Base-by-base conservation (phyloP, 306 rosid genomes). In the Rosa persica region DNA sequence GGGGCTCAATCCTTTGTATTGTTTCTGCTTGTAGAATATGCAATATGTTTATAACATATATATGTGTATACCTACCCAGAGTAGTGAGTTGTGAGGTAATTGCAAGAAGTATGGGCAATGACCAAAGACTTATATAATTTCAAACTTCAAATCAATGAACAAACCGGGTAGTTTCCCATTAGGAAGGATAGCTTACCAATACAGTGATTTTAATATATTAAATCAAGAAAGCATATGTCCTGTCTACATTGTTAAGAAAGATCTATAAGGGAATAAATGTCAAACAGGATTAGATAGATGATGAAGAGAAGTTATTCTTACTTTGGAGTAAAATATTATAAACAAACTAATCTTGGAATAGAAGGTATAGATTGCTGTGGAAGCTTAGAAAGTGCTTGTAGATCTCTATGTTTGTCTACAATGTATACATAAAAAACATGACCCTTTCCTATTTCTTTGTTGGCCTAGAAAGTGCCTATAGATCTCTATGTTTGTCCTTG, bases 291-390 rank as follows among this genome's bases (percentile, higher is more conserved):
- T 16, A 5, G 12, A 47, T 67, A 40, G 51, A 40, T n/a, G 43
- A 60, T 44, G 57, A 27, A 16, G 70, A 43, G 46, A 75, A 75
- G 70, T 75, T 60, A 75, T 75, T 58, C 78, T 60, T 27, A 40
- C 46, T 74, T 19, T 54, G 46, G 20, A 23, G 12, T 38, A 13
- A 42, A 42, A 40, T 22, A 74, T 8, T 23, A 58, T 25, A 15
- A 61, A 51, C 52, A 46, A 71, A 71, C 2, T 22, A 27, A 51
- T 51, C 64, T 51, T 19, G 76, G 30, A 51, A 49, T 34, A 9
- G 13, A 72, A 11, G 67, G 19, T 11, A 38, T 51, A 3, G 75
- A 54, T 54, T 54, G 60, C 23, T 19, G 60, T 54, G 25, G 23
- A 20, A 10, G 64, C 16, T 43, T 43, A 30, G 36, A 30, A 30